phyloP scores from a whole-genome alignment of 352 stramenopile genomes.

The Phytopythium ostracodes region DNA sequence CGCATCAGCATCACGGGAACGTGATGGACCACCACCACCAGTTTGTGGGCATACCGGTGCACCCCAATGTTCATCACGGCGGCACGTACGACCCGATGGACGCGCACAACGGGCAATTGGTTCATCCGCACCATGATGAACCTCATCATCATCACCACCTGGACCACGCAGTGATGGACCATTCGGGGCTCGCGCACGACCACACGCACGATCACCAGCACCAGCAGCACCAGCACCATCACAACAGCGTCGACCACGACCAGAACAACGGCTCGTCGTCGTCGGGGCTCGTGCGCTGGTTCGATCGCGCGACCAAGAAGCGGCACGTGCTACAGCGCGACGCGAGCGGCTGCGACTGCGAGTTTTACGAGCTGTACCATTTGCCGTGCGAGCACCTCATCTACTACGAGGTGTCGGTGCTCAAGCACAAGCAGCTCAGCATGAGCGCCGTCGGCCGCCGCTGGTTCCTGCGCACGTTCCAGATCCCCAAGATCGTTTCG shows the following conservation, averaged over 20 bases:
- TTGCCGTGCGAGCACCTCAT: conserved; percentile 71
- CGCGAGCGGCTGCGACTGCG: conserved; percentile 57
- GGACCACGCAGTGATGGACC: neutral
- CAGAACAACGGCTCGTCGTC: neutral
- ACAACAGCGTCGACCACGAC: neutral
- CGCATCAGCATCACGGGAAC: neutral
- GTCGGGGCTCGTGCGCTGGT: conserved; percentile 39
- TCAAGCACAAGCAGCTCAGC: conserved; percentile 63
- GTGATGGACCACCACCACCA: conserved; percentile 4
- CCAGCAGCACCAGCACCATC: neutral
- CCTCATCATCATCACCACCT: conserved; percentile 2
- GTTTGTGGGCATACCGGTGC: neutral
- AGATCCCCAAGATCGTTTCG: conserved; percentile 47
- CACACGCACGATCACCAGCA: neutral
- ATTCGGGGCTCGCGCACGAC: neutral
- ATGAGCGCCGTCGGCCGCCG: conserved; percentile 50
- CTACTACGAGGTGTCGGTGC: conserved; percentile 62
- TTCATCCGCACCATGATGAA: neutral
- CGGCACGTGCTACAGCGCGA: conserved; percentile 58
- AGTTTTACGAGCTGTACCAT: conserved; percentile 62
- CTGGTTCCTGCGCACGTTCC: conserved; percentile 72
- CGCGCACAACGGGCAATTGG: neutral
- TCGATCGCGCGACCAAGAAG: conserved; percentile 53
- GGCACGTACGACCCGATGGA: conserved; percentile 4
- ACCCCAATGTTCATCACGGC: neutral